Evolutionary conservation across 1,284 basidiomycete genomes (phyloP).

Genomic region (Cutaneotrichosporon dermatis): DNA sequence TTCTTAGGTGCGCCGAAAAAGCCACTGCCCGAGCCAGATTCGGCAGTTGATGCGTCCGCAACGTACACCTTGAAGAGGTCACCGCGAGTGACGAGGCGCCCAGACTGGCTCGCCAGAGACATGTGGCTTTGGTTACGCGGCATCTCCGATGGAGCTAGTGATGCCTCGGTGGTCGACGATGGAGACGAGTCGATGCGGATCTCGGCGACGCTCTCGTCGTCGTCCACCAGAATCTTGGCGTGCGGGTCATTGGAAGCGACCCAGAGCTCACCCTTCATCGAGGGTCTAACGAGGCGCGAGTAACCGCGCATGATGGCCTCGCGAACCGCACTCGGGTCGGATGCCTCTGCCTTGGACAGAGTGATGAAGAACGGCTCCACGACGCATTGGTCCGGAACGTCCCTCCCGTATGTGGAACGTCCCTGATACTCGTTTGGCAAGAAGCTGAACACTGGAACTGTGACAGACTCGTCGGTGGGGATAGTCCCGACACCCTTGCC

Average conservation of each 20-base stretch:
- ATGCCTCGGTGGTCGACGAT: background rate
- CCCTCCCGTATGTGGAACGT: conserved; percentile 17
- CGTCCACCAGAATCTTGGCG: conserved; percentile 26
- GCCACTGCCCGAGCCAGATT: conserved; percentile 1
- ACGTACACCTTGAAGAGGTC: conserved; percentile 45
- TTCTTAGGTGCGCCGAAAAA: conserved; percentile 8
- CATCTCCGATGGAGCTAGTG: background rate
- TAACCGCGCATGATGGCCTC: conserved; percentile 65
- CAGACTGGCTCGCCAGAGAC: conserved; percentile 10
- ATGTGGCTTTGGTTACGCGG: background rate
- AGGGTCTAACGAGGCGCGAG: conserved; percentile 34
- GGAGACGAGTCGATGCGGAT: conserved; percentile 22
- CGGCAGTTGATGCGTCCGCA: conserved; percentile 28
- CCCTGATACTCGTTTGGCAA: conserved; percentile 12
- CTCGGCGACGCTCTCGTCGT: conserved; percentile 34
- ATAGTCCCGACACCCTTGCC: conserved; percentile 38
- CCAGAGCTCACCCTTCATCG: conserved; percentile 35
- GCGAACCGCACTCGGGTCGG: conserved; percentile 60
- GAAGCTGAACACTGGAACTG: conserved; percentile 63
- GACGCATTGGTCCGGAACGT: conserved; percentile 48
- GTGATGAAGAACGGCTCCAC: conserved; percentile 73
- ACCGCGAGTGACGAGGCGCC: conserved; percentile 29
- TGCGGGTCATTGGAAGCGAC: conserved; percentile 27
- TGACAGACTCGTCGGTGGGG: conserved; percentile 57
- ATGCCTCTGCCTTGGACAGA: conserved; percentile 62